Evolutionary conservation across 2,329 filamentous ascomycete species (phyloP), one percentile per base, ranked within the genome.

Genomic region (Dissoconium aciculare): DNA sequence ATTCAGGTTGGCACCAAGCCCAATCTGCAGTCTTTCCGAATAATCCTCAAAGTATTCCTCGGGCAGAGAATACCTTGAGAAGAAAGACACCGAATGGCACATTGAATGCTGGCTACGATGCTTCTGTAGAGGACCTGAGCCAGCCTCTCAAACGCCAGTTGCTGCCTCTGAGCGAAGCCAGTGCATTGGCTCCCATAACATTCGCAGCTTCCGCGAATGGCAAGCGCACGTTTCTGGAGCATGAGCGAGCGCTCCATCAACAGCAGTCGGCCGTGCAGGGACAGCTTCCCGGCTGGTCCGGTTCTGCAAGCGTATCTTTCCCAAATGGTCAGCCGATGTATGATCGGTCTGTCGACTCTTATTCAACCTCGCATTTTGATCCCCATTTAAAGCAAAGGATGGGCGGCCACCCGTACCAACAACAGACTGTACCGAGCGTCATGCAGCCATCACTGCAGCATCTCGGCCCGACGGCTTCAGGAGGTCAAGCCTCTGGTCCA

Each of bases 31-130:
- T 30, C 11, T 28, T 27, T 4, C 33, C 32, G 15, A 37, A 35
- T 10, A 38, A 38, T 31, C 39, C 42, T 26, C 35, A 56, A 31
- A 49, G 52, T 8, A 44, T 42, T 12, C 45, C 45, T 21, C 40
- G 43, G 5, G 53, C 54, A 32, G 83, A 93, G 53, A 75, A 92
- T 54, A 79, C 82, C 45, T 64, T 94, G 34, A 74, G 87, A 42
- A 73, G 87, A 42, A 95, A 95, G 56, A 95, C 87, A 5, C 89
- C 87, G 4, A 87, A 77, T 49, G 89, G 87, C n/a, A 93, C 84
- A 21, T 69, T 95, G 38, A 78, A 87, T 41, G 83, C 81, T 32
- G 84, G 83, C 8, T 94, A 93, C 49, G 85, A 95, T 64, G 83
- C 80, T 17, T 81, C 80, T 4, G 42, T 40, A 8, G 46, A 49